A percentile compares a stretch with the other conserved stretches of the same genome.
phyloP scores from a whole-genome alignment of 2,329 filamentous ascomycete species.

The Microcera coccophila region DNA sequence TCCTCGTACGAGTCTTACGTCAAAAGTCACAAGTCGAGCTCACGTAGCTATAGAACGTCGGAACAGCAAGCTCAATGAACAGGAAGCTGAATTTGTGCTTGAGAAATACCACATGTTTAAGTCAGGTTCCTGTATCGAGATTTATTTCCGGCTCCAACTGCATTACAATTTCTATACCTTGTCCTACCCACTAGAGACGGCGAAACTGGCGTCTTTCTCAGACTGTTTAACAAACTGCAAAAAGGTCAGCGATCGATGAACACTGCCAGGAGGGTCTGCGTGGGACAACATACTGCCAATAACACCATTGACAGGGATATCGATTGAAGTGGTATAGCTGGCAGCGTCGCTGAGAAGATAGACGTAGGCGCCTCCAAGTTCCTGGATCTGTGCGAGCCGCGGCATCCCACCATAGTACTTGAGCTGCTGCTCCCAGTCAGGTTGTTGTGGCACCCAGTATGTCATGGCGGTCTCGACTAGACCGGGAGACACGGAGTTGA shows the following conservation, averaged over 20 bases:
- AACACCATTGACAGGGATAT: conserved; percentile 1
- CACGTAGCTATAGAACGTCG: too few relatives aligned
- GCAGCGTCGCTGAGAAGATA: neutral
- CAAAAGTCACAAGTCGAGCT: too few relatives aligned
- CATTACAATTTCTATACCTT: too few relatives aligned
- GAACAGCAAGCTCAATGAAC: too few relatives aligned
- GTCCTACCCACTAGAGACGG: too few relatives aligned
- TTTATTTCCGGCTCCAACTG: too few relatives aligned
- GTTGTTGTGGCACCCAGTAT: neutral
- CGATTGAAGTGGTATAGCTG: conserved; percentile 1
- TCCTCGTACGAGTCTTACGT: too few relatives aligned
- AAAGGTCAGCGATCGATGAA: neutral
- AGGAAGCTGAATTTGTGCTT: too few relatives aligned
- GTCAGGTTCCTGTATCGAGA: too few relatives aligned
- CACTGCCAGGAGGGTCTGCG: too few relatives aligned
- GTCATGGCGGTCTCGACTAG: conserved; percentile 1
- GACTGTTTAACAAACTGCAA: neutral
- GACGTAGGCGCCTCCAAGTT: neutral
- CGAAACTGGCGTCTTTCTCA: too few relatives aligned
- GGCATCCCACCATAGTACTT: conserved; percentile 1
- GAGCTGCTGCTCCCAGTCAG: conserved; percentile 1
- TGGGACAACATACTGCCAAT: conserved; percentile 1
- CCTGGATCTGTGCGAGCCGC: neutral
- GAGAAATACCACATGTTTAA: too few relatives aligned
- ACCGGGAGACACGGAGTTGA: neutral